Evolutionary conservation across 768 basidiomycete species (phyloP).

Genomic region (Pisolithus albus): DNA sequence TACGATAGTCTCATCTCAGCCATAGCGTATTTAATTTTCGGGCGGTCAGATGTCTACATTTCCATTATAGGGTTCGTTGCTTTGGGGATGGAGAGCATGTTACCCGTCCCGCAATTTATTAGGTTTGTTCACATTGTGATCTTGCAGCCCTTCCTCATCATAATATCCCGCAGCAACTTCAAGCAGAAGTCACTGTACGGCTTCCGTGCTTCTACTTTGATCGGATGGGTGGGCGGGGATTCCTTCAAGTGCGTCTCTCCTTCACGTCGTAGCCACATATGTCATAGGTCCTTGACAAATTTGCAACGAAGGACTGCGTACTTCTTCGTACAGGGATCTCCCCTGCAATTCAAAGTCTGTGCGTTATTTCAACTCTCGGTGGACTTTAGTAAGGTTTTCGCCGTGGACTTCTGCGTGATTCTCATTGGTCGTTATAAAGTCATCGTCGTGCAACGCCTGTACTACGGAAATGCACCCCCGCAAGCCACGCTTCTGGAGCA

Average conservation of each 20-base stretch:
- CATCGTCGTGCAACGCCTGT: constrained; percentile 65
- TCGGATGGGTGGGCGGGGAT: constrained; percentile 83
- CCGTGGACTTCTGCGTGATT: constrained; percentile 2
- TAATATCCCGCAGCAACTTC: constrained; percentile 51
- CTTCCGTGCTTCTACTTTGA: constrained; percentile 72
- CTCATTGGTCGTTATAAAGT: constrained; percentile 34
- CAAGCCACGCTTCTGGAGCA: constrained; percentile 40
- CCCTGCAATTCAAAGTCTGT: constrained; percentile 77
- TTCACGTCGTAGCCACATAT: constrained; percentile 3
- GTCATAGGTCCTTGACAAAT: constrained; percentile 13
- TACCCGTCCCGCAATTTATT: constrained; percentile 81
- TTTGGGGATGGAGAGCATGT: constrained; percentile 74
- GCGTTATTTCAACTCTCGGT: constrained; percentile 78
- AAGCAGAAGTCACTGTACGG: constrained; percentile 75
- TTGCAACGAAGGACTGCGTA: constrained; percentile 53
- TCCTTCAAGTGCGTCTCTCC: constrained; percentile 60
- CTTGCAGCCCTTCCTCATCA: constrained; percentile 14
- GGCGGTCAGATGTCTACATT: constrained; percentile 54
- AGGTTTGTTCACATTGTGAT: constrained; percentile 39
- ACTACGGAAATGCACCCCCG: constrained; percentile 70
- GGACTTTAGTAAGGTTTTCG: constrained; percentile 53
- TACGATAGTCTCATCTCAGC: constrained; percentile 50
- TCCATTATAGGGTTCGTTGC: constrained; percentile 67
- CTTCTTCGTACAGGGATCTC: constrained; percentile 68
- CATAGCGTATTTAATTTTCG: constrained; percentile 70